These are phyloP conservation scores for Phaeomoniella chlamydospora DNA, from an alignment of 2,329 filamentous ascomycete genomes.

Conservation along the genomic window DNA sequence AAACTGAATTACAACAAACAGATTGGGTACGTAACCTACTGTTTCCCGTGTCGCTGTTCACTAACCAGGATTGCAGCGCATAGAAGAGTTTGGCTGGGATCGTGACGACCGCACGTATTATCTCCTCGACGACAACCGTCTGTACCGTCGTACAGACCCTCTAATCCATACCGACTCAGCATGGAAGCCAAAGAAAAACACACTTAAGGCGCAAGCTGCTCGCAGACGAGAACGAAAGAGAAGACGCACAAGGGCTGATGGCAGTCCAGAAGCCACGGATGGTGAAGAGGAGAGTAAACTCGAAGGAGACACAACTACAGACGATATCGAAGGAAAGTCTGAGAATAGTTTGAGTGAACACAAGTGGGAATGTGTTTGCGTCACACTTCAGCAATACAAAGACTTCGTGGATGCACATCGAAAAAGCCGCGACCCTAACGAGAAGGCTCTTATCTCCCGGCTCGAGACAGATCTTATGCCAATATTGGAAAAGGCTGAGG, in stretches of 20 bases:
- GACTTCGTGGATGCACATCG: conserved; percentile 55
- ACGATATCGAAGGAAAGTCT: conserved; percentile 22
- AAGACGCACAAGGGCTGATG: conserved; percentile 34
- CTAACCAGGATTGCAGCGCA: conserved; percentile 21
- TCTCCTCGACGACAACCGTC: conserved; percentile 81
- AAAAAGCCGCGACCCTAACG: conserved; percentile 69
- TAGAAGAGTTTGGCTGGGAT: conserved; percentile 58
- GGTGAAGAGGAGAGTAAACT: conserved; percentile 28
- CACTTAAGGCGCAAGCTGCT: conserved; percentile 48
- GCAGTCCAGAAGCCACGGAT: conserved; percentile 22
- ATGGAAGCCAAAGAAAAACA: conserved; percentile 50
- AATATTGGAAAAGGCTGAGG: conserved; percentile 62
- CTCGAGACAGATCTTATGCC: conserved; percentile 70
- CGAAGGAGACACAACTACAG: conserved; percentile 20
- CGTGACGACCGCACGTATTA: conserved; percentile 74
- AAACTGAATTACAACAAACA: conserved; percentile 66
- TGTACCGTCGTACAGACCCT: conserved; percentile 78
- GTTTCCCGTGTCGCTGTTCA: background rate
- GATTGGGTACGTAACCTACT: conserved; percentile 52
- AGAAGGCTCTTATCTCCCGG: conserved; percentile 59
- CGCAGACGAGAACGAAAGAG: conserved; percentile 56
- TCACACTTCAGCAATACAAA: conserved; percentile 65
- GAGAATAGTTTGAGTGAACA: conserved; percentile 56
- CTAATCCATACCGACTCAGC: conserved; percentile 39
- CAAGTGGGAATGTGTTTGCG: conserved; percentile 83